phyloP scores from a whole-genome alignment of 108 stramenopile species.

The Cyclotella atomus region DNA sequence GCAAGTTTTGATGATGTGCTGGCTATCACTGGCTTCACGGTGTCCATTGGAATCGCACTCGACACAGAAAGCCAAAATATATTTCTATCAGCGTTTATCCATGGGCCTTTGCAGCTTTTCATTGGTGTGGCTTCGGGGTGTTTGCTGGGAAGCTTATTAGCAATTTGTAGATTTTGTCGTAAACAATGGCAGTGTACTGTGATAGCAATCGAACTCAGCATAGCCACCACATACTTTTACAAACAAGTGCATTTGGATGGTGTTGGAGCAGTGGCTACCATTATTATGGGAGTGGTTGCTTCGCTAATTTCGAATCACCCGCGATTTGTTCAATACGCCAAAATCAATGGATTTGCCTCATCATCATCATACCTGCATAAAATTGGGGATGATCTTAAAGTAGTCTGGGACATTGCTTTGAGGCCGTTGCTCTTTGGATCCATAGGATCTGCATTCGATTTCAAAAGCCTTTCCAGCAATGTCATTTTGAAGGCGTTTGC shows the following conservation, averaged over 20 bases:
- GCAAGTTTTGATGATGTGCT: constrained; percentile 57
- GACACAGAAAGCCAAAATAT: background rate
- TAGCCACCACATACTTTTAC: constrained; percentile 26
- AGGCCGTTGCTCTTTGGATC: constrained; percentile 54
- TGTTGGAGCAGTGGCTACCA: constrained; percentile 31
- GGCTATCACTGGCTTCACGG: constrained; percentile 49
- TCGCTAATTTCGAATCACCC: constrained; percentile 18
- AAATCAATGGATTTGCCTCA: background rate
- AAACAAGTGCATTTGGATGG: constrained; percentile 20
- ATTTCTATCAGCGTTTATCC: constrained; percentile 17
- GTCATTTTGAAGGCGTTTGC: constrained; percentile 15
- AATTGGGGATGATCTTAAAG: constrained; percentile 24
- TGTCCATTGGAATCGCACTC: constrained; percentile 45
- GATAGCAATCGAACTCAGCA: constrained; percentile 11
- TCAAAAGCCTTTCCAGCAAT: background rate
- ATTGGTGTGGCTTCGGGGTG: constrained; percentile 29
- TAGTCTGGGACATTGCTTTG: constrained; percentile 33
- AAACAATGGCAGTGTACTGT: constrained; percentile 26
- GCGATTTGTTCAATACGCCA: constrained; percentile 2
- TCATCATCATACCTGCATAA: constrained; percentile 11
- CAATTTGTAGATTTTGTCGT: constrained; percentile 3
- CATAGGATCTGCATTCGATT: constrained; percentile 45
- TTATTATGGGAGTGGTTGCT: constrained; percentile 29
- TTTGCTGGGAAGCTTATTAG: background rate
- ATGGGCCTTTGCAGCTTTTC: constrained; percentile 36